These are phyloP conservation scores for Solanum boliviense DNA, from an alignment of 257 asterid genomes.

Conservation along the genomic window DNA sequence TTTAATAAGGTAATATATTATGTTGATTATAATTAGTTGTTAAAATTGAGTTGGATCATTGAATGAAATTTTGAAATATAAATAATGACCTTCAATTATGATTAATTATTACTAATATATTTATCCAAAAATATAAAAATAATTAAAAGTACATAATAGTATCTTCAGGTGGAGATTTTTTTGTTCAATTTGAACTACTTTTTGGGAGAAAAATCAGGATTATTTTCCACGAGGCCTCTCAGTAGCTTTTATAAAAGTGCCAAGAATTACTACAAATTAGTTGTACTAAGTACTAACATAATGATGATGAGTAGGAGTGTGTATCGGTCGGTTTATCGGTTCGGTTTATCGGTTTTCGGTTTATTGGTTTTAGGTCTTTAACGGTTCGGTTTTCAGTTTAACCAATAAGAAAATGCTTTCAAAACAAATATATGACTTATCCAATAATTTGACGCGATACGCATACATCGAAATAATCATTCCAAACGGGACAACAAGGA, in stretches of 20 bases:
- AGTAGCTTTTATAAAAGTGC: neutral
- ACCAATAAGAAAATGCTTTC: too few relatives aligned
- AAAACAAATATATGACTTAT: too few relatives aligned
- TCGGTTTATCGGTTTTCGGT: too few relatives aligned
- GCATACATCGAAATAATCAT: too few relatives aligned
- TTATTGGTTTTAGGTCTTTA: too few relatives aligned
- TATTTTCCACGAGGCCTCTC: neutral
- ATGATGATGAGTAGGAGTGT: neutral
- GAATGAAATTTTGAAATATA: neutral
- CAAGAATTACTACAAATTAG: neutral
- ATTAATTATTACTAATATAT: neutral
- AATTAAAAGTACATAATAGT: neutral
- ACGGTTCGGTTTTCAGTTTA: too few relatives aligned
- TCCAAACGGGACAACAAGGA: too few relatives aligned
- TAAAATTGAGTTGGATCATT: neutral
- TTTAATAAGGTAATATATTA: neutral
- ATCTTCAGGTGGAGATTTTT: neutral
- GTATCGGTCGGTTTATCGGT: too few relatives aligned
- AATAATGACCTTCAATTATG: neutral
- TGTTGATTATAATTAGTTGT: neutral
- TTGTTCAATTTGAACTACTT: neutral
- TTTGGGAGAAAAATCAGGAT: neutral
- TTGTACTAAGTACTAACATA: neutral
- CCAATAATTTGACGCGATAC: too few relatives aligned
- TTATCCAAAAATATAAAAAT: neutral